These are phyloP conservation scores for Aspergillus coremiiformis DNA, from an alignment of 495 filamentous ascomycete genomes.

Conservation along the genomic window DNA sequence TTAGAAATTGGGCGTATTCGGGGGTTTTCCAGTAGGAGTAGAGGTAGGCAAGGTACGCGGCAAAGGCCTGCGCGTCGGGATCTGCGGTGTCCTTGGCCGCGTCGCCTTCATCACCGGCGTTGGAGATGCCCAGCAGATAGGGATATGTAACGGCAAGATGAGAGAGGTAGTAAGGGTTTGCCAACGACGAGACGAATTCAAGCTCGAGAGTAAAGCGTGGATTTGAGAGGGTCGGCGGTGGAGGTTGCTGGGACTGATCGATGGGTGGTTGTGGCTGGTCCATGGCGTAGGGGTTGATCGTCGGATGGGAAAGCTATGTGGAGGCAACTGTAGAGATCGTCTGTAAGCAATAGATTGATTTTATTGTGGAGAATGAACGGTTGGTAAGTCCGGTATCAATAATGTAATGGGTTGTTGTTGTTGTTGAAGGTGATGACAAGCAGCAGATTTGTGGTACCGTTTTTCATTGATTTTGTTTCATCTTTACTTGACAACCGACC, in stretches of 20 bases:
- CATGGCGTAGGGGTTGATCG: conserved; percentile 2
- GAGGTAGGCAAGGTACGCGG: conserved; percentile 76
- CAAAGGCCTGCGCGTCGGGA: conserved; percentile 55
- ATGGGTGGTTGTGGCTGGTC: conserved; percentile 13
- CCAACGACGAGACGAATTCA: conserved; percentile 81
- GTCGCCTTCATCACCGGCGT: conserved; percentile 28
- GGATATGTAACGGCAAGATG: conserved; percentile 61
- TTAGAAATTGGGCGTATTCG: conserved; percentile 75
- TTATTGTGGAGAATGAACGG: too few species aligned
- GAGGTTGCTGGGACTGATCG: conserved; percentile 19
- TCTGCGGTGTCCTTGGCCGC: conserved; percentile 39
- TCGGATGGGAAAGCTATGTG: not conserved
- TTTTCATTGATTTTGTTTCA: too few species aligned
- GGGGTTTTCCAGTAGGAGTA: conserved; percentile 73
- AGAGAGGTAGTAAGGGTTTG: conserved; percentile 77
- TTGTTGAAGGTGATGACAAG: too few species aligned
- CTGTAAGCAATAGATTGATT: not conserved
- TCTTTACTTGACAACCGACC: too few species aligned
- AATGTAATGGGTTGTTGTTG: too few species aligned
- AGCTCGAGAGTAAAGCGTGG: conserved; percentile 37
- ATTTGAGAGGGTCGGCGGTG: conserved; percentile 36
- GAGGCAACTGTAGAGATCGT: not conserved
- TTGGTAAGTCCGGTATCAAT: too few species aligned
- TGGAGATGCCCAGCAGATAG: conserved; percentile 40
- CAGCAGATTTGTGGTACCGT: too few species aligned